phyloP scores from a whole-genome alignment of 306 rosid genomes.

The Inga oerstediana region DNA sequence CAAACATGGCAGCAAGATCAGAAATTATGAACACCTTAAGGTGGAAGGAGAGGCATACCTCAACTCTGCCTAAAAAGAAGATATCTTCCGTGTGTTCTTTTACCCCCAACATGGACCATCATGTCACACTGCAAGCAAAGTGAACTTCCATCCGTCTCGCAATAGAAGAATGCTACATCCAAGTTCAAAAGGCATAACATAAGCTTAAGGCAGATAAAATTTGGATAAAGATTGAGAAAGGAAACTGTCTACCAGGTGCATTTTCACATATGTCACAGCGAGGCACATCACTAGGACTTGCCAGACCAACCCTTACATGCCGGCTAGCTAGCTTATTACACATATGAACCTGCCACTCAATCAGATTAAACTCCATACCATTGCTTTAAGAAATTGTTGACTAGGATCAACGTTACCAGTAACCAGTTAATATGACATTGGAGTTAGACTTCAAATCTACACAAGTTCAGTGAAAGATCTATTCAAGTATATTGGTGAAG shows the following conservation, averaged over 20 bases:
- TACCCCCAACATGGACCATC: conserved; percentile 85
- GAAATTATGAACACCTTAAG: conserved; percentile 10
- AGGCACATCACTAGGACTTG: conserved; percentile 74
- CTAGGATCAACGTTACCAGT: not conserved
- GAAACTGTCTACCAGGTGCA: conserved; percentile 68
- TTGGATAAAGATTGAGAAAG: not conserved
- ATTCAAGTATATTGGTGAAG: not conserved
- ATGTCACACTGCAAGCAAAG: conserved; percentile 83
- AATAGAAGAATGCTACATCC: conserved; percentile 78
- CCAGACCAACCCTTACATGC: conserved; percentile 84
- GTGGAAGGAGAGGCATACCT: conserved; percentile 54
- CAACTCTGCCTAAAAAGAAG: conserved; percentile 81
- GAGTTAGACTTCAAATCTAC: conserved; percentile 15
- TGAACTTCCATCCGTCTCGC: conserved; percentile 85
- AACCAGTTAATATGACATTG: not conserved
- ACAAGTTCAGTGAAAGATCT: conserved; percentile 4
- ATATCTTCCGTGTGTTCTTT: conserved; percentile 78
- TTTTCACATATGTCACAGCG: conserved; percentile 85
- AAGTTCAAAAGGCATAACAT: conserved; percentile 29
- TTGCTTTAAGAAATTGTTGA: not conserved
- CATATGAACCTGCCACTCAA: conserved; percentile 69
- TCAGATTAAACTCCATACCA: not conserved
- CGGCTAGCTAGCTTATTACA: conserved; percentile 89
- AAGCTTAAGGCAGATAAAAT: conserved; percentile 22
- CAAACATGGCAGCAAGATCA: conserved; percentile 1